Percentiles rank a stretch among this genome's conserved stretches.
phyloP scores from a whole-genome alignment of 2,329 filamentous ascomycete species.

The Madurella fahalii region DNA sequence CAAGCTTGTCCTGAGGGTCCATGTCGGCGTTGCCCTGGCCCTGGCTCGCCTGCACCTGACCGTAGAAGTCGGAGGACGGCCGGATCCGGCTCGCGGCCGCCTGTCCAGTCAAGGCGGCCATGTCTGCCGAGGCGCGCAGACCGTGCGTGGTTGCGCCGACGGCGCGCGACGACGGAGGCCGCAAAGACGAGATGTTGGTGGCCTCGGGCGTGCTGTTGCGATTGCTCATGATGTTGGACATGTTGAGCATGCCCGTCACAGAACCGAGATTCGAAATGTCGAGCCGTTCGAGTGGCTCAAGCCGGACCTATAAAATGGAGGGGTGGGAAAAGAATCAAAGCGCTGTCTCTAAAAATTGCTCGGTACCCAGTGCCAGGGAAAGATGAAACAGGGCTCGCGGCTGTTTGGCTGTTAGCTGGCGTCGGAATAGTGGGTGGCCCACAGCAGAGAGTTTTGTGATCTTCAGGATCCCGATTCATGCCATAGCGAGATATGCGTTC shows the following conservation, averaged over 20 bases:
- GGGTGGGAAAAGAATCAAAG: conserved; percentile 15
- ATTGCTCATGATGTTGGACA: conserved; percentile 73
- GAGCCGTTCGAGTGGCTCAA: background rate
- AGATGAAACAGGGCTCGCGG: conserved; percentile 36
- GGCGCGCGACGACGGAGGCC: conserved; percentile 74
- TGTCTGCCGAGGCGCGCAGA: conserved; percentile 91
- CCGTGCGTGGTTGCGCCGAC: conserved; percentile 67
- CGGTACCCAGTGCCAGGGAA: conserved; percentile 27
- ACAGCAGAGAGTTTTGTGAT: conserved; percentile 37
- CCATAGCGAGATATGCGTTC: conserved; percentile 23
- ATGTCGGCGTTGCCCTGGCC: conserved; percentile 64
- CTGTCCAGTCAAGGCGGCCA: conserved; percentile 73
- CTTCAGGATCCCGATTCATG: conserved; percentile 30
- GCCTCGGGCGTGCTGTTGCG: conserved; percentile 97
- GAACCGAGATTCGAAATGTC: conserved; percentile 9
- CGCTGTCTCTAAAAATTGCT: conserved; percentile 17
- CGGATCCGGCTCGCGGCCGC: conserved; percentile 73
- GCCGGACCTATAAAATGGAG: conserved; percentile 9
- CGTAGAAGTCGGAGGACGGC: conserved; percentile 93
- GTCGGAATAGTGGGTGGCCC: conserved; percentile 33
- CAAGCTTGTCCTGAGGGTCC: conserved; percentile 86
- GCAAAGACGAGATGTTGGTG: conserved; percentile 73
- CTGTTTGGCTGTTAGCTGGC: conserved; percentile 30
- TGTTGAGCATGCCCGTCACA: conserved; percentile 46
- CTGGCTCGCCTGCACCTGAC: conserved; percentile 65